Evolutionary conservation across 495 filamentous ascomycete genomes (phyloP), one percentile per base, ranked within the genome.

Genomic region (Penicillium chermesinum): DNA sequence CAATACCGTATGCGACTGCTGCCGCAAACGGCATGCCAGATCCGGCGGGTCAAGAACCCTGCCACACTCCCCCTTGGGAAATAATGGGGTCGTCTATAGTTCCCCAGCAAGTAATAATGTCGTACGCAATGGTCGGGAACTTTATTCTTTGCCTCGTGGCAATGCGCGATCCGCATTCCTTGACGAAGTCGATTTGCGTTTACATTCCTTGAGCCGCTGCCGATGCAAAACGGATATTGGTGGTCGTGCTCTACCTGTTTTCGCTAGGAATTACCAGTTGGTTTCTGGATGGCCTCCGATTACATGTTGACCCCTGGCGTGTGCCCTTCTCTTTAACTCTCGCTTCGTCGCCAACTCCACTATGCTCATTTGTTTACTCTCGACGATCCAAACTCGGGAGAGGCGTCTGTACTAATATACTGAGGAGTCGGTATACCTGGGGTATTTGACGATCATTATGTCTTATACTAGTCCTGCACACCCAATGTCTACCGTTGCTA

Each of bases 401-500:
- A 10, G 25, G 25, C 25, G 25, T 30, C 10, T 30, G 16, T 10
- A 30, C 10, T 10, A 10, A 10, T 10, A 30, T 10, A 30, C 25
- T 30, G 25, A 30, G 25, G 37, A 20, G 10, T 41, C 37, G 16
- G 16, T 16, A 54, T 42, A 42, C 20, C 41, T 54, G 19, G 19
- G 16, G 16, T 7, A 46, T 39, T 22, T 25, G 17, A n/a, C 15
- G 22, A 30, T 27, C 25, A 49, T 35, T 5, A 57, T 60, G 54
- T 54, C 54, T 33, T 48, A 49, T 37, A 49, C 51, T n/a, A 41
- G 50, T 35, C 55, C 56, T 45, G 48, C 59, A 17, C 46, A 57
- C 36, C 58, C 62, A 17, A 48, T 61, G 40, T 56, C 57, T n/a
- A 67, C 64, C 13, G 63, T 67, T 36, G 66, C 68, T 52, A 65